Conservation (phyloP, 106 monocot genomes). For the Platanthera zijinensis region DNA sequence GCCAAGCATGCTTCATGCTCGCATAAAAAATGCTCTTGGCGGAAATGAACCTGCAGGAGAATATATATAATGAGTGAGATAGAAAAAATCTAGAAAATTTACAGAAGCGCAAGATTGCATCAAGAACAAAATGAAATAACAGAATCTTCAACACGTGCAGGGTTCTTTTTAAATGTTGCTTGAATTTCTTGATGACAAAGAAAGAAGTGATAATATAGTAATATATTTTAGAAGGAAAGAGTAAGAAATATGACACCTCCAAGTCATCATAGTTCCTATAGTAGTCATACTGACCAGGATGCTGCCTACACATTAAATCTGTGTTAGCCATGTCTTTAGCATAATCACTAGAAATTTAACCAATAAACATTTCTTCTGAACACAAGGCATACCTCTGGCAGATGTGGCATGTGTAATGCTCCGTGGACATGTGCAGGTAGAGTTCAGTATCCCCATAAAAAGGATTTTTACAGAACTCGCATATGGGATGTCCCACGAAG, state of each 20-base stretch:
- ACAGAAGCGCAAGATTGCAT: not conserved
- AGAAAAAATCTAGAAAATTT: not conserved
- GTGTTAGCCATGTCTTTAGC: not conserved
- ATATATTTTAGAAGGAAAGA: not conserved
- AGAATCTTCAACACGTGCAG: not conserved
- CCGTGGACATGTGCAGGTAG: conserved; percentile 82
- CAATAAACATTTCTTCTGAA: not conserved
- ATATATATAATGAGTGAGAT: not conserved
- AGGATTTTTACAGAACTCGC: conserved; percentile 77
- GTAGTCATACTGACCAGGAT: conserved; percentile 90
- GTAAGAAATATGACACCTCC: conserved; percentile 42
- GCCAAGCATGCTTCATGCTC: conserved; percentile 75
- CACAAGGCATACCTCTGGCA: conserved; percentile 65
- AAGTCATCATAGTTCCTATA: conserved; percentile 88
- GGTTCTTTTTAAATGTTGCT: not conserved
- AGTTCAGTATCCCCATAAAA: conserved; percentile 99
- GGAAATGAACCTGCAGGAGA: conserved; percentile 65
- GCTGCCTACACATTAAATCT: conserved; percentile 43
- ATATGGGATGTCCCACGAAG: conserved; percentile 85
- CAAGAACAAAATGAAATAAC: not conserved
- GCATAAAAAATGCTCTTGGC: conserved; percentile 88
- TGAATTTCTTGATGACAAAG: not conserved
- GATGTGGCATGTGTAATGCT: conserved; percentile 91
- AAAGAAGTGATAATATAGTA: not conserved
- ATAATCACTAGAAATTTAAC: not conserved